phyloP scores from a whole-genome alignment of 2,329 filamentous ascomycete genomes.

The Trichophyton schoenleinii region DNA sequence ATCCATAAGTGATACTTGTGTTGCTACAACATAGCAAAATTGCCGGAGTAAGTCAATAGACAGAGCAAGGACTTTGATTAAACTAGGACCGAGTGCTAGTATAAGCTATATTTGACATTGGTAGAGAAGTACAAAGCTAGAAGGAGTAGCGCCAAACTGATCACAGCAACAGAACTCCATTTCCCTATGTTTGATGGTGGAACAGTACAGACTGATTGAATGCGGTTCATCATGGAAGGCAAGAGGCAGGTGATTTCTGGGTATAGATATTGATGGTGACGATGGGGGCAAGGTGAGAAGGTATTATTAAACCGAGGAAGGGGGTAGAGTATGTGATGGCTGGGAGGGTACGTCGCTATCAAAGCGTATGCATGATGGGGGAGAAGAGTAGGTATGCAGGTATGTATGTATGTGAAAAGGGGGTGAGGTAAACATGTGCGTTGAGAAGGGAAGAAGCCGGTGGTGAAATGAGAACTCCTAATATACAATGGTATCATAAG shows the following conservation, averaged over 20 bases:
- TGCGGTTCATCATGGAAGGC: not conserved
- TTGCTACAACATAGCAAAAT: no score
- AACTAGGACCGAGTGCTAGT: not conserved
- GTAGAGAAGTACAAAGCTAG: not conserved
- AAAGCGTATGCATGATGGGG: not conserved
- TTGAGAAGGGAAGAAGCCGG: constrained; percentile 8
- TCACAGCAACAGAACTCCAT: not conserved
- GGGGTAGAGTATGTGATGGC: not conserved
- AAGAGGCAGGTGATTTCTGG: not conserved
- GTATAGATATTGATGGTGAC: not conserved
- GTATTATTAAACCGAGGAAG: not conserved
- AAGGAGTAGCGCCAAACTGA: not conserved
- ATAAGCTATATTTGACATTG: not conserved
- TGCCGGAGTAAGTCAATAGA: no score
- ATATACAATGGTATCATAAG: constrained; percentile 4
- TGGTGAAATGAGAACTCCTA: constrained; percentile 7
- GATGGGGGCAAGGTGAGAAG: not conserved
- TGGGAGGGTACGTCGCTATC: not conserved
- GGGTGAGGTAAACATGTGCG: not conserved
- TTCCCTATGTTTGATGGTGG: not conserved
- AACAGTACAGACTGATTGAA: not conserved
- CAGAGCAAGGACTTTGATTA: no score
- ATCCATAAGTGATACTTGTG: no score
- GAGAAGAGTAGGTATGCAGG: not conserved
- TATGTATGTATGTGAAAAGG: not conserved